phyloP scores from a whole-genome alignment of 805 yeast genomes.

The Candida methanosorbosa region DNA sequence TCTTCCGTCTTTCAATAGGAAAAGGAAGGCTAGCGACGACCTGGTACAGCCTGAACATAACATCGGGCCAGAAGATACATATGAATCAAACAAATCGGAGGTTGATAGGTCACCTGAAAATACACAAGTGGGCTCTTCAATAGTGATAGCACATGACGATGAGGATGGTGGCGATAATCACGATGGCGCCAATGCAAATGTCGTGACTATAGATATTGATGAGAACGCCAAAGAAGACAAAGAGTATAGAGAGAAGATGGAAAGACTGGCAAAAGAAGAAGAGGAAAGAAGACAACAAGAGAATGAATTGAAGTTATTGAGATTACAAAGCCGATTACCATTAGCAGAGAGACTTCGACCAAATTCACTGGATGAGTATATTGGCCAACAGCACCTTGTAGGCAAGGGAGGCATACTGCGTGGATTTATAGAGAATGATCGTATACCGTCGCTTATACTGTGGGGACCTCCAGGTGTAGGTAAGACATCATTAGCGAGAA shows the following conservation, averaged over 20 bases:
- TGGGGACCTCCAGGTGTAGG: constrained; percentile 98
- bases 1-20: no score
- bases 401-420: constrained; percentile 56
- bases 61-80: no score
- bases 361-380: constrained; percentile 48
- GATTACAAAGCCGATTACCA: constrained; percentile 30
- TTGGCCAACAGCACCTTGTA: constrained; percentile 81
- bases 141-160: no score
- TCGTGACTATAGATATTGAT: no score
- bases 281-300: background rate
- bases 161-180: no score
- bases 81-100: no score
- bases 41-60: no score
- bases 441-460: constrained; percentile 75
- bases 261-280: background rate
- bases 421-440: constrained; percentile 54
- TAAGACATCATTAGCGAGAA: constrained; percentile 68
- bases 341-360: constrained; percentile 87
- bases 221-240: no score
- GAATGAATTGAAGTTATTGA: constrained; percentile 6
- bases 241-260: background rate
- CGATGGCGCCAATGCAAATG: no score
- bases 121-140: no score
- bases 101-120: no score
- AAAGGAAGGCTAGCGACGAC: no score